Base-by-base conservation (phyloP, 2,329 filamentous ascomycete species). In the Neofusicoccum sp. region DNA sequence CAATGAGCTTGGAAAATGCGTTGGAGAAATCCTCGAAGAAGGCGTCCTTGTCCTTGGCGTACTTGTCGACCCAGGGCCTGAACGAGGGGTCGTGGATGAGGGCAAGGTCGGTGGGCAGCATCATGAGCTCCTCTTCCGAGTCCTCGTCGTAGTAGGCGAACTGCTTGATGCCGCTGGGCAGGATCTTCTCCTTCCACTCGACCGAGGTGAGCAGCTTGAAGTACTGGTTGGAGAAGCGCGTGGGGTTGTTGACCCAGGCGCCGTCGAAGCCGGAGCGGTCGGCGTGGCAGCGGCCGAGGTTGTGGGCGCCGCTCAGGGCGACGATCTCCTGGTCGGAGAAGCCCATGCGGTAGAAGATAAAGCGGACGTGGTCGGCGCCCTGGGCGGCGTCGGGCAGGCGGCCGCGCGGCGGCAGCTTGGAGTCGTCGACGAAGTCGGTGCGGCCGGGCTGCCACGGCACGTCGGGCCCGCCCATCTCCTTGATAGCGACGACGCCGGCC, bases 41-140 rank as follows among this genome's bases (percentile, higher is more conserved):
- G 45, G 79, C 63, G 0, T 86, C 84, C 71, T 86, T 86, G 66
- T 88, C 84, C 53, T 79, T 74, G 3, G 84, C 84, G 67, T 87
- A 88, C 63, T 76, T 68, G 70, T 84, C 76, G 11, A 87, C 85
- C 80, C 82, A 87, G 6, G 74, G 73, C 16, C 75, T 69, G 69
- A 88, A 88, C 5, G 65, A 68, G 2, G 76, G 70, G 64, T 88
- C 85, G 1, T 78, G 75, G 3, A 82, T 72, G 40, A 88, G 75
- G 4, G 84, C 81, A 67, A 88, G 81, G 68, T 88, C 85, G 2
- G 85, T 86, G 0, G 85, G 85, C 68, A 88, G 69, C 86, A 88
- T 88, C 86, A 88, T 88, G 43, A 88, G 73, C 60, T 82, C 82
- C 61, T 82, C 80, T 45, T 80, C 80, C 5, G 72, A 73, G 65